A percentile compares a stretch with the other conserved stretches of the same genome.
These are phyloP conservation scores for Wickerhamomyces hampshirensis DNA, from an alignment of 805 yeast genomes.

Conservation along the genomic window DNA sequence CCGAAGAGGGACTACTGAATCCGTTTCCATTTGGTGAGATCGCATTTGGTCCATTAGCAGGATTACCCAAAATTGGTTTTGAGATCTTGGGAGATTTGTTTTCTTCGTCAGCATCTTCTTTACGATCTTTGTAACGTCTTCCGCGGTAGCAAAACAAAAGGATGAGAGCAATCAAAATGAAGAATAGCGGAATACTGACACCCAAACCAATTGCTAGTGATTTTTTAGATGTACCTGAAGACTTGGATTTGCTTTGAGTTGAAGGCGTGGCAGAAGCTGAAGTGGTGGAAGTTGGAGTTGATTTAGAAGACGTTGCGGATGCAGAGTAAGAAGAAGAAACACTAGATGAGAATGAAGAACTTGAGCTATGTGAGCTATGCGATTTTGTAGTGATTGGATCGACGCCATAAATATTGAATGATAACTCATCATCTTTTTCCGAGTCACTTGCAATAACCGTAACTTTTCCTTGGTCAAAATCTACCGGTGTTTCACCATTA, in stretches of 20 bases:
- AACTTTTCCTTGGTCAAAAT: slow-evolving; percentile 37
- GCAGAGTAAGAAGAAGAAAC: slow-evolving; percentile 24
- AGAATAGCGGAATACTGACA: slow-evolving; percentile 69
- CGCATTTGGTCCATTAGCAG: slow-evolving; percentile 30
- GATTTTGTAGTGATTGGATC: slow-evolving; percentile 23
- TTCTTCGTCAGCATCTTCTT: slow-evolving; percentile 26
- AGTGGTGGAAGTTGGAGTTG: slow-evolving; percentile 23
- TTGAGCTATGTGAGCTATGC: slow-evolving; percentile 27
- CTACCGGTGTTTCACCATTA: slow-evolving; percentile 57
- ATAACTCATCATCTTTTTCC: slow-evolving; percentile 32
- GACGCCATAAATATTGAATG: slow-evolving; percentile 53
- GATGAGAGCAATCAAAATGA: slow-evolving; percentile 42
- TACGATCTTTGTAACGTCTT: slow-evolving; percentile 30
- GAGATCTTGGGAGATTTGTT: slow-evolving; percentile 31
- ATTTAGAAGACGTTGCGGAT: slow-evolving; percentile 13
- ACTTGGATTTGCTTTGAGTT: slow-evolving; percentile 10
- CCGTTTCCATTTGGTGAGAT: slow-evolving; percentile 18
- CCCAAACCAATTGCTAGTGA: slow-evolving; percentile 87
- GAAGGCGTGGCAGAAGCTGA: slow-evolving; percentile 25
- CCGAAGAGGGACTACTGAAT: slow-evolving; percentile 23
- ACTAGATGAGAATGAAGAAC: slow-evolving; percentile 24
- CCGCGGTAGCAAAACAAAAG: slow-evolving; percentile 51
- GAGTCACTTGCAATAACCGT: slow-evolving; percentile 36
- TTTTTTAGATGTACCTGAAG: slow-evolving; percentile 32
- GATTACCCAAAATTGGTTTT: slow-evolving; percentile 33